phyloP scores from a whole-genome alignment of 345 rosid genomes.

The Sisymbrium altissimum region DNA sequence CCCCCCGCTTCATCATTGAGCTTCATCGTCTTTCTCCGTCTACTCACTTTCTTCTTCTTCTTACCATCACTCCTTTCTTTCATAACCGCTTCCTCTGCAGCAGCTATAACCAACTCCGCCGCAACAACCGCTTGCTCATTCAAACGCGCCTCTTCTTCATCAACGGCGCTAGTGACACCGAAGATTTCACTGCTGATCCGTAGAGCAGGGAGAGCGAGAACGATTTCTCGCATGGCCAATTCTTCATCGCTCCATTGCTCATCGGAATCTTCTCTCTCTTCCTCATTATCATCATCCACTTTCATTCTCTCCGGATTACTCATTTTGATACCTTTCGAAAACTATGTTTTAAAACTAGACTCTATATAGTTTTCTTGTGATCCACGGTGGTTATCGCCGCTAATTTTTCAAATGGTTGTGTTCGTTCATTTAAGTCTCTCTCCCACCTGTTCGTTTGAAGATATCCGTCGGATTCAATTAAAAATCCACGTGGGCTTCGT shows the following conservation, averaged over 20 bases:
- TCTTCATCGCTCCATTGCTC: constrained; percentile 2
- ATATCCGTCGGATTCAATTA: not conserved
- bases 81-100: constrained; percentile 17
- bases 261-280: not conserved
- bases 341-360: not conserved
- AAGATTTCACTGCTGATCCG: not conserved
- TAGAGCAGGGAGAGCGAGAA: constrained; percentile 14
- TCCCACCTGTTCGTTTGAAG: constrained; percentile 25
- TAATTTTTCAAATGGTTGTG: constrained; percentile 5
- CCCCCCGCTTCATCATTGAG: not conserved
- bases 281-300: not conserved
- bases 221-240: not conserved
- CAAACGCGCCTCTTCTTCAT: not conserved
- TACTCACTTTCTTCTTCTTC: not conserved
- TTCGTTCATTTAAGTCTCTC: not conserved
- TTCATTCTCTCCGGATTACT: not conserved
- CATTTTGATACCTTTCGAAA: not conserved
- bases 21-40: not conserved
- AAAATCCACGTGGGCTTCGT: not conserved
- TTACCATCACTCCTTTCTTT: not conserved
- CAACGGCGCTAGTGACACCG: not conserved
- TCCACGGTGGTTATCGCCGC: not conserved
- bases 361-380: constrained; percentile 2
- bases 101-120: constrained; percentile 3
- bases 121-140: constrained; percentile 22